Evolutionary conservation across 352 stramenopile genomes (phyloP), one percentile per base, ranked within the genome.

Genomic region (Globisporangium solare): DNA sequence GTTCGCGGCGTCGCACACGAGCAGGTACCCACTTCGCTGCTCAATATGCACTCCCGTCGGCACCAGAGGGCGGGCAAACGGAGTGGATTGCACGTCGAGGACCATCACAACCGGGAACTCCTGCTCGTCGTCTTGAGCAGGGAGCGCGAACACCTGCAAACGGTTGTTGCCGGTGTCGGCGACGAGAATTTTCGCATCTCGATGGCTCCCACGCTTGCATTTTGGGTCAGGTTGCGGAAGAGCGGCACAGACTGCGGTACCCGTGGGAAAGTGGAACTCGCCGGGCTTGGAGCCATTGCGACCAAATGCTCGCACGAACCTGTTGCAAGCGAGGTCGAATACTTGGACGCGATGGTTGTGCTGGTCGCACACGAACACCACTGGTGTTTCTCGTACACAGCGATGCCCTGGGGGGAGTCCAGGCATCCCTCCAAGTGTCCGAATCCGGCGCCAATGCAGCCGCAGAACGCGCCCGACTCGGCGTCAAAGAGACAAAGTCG

Each of bases 291-390:
- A 47, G 3, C 77, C 77, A 20, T 81, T 41, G 24, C 32, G 41
- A 21, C 76, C 78, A 45, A 86, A 73, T 15, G 47, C 20, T 10
- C 58, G 62, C 0, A 68, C 32, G 39, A 79, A 79, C 1, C 20
- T 50, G 2, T 46, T 31, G 6, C 47, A 61, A 12, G 22, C 6
- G 10, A 91, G 39, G 40, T 86, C 68, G 27, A 86, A 89, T 1
- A 83, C 52, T 61, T 88, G 76, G 7, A 91, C 42, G 22, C 78
- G 78, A 53, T 91, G 80, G 50, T 92, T 92, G 41, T 66, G 67
- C 31, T 92, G 76, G 54, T 92, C 81, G 32, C 63, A 77, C 5
- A 89, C 66, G 37, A 71, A 89, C 13, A 89, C 47, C 65, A 57
- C 14, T 49, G 58, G 20, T 35, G 27, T 35, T 83, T 64, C 2